Evolutionary conservation across 306 rosid genomes (phyloP), one percentile per base, ranked within the genome.

Genomic region (Quercus parvula): DNA sequence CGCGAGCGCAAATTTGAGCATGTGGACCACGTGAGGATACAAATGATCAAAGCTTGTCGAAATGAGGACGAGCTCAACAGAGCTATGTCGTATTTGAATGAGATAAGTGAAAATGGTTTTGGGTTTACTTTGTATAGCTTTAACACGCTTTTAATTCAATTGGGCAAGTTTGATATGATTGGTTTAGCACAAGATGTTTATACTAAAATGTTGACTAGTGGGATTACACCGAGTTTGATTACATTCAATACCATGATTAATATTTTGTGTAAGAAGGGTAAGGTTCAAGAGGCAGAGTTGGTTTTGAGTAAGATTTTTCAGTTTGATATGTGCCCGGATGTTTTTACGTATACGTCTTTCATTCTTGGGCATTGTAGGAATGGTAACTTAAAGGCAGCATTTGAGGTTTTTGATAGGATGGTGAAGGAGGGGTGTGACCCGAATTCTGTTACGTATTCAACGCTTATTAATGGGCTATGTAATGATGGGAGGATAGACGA

Each of bases 331-430:
- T 67, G 28, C 44, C 87, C 84, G 10, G 84, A 84, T 80, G 78
- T 72, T 71, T 86, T 86, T 75, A 86, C 87, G 5, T 81, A 83
- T 64, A 83, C 87, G 10, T 83, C 89, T 3, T 75, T 83, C 59
- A 31, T 86, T 75, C 87, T 83, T 38, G 89, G 87, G 77, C 83
- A 83, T 78, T 86, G 83, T 81, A 83, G 87, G 55, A 81, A 78
- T 83, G 70, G 22, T 51, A 78, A 81, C 57, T 70, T 86, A 71
- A 74, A 78, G 41, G 57, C 33, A 30, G 85, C 85, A 2, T 83
- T 83, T 56, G 81, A 71, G 70, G 73, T 83, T 79, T 86, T 77
- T 1, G 79, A 86, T 28, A 68, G 54, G 54, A 86, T 86, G 89
- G 73, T 83, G 78, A 71, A 75, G 73, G 81, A 66, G 3, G 85